Conservation (phyloP, 257 asterid species). For the Solanum sejunctum region DNA sequence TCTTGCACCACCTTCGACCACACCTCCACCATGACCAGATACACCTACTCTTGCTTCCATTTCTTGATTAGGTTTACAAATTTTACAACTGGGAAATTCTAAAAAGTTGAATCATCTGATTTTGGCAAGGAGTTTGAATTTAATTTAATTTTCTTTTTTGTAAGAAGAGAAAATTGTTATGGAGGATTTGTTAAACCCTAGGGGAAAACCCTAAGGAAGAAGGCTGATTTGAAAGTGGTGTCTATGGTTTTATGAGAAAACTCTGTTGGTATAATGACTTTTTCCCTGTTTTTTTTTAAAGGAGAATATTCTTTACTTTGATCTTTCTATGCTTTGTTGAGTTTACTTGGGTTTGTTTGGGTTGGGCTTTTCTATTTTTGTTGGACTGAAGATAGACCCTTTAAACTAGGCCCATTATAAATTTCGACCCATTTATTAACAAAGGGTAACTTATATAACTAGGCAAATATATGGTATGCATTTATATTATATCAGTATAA, state of each 20-base stretch:
- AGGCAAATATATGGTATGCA: too few relatives aligned
- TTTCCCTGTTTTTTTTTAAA: neutral
- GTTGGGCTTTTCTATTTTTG: neutral
- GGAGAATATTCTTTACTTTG: neutral
- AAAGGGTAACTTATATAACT: too few relatives aligned
- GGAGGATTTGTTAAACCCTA: neutral
- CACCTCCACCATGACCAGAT: conserved; percentile 7
- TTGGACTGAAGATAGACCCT: neutral
- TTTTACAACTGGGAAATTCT: neutral
- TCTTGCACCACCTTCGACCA: conserved; percentile 68
- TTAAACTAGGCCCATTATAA: neutral
- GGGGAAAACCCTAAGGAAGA: neutral
- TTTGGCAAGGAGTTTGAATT: neutral
- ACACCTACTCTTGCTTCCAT: conserved; percentile 86
- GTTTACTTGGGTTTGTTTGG: neutral
- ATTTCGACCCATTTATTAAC: neutral
- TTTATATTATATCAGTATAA: too few relatives aligned
- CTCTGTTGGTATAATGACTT: neutral
- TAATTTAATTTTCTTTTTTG: neutral
- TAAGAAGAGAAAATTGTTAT: neutral
- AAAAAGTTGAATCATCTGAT: neutral
- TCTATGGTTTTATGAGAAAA: neutral
- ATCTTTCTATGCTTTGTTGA: neutral
- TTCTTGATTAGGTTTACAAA: neutral
- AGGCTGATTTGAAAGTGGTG: neutral